Evolutionary conservation across 768 basidiomycete species (phyloP), one percentile per base, ranked within the genome.

Genomic region (Leccinum incarnatum): DNA sequence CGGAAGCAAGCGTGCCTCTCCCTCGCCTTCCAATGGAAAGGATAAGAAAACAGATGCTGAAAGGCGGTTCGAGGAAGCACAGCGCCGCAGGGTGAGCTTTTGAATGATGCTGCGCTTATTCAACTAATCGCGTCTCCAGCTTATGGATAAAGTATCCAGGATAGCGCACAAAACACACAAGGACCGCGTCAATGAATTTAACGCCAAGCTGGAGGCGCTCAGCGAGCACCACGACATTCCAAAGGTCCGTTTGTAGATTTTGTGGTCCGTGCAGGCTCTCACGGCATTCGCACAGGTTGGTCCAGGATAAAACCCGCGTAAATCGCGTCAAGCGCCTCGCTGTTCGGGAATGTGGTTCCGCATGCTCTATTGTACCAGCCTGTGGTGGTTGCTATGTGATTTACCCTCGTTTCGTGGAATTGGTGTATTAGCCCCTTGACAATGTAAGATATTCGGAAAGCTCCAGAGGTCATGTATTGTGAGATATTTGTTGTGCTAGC

Each of bases 171-270:
- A 90, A 77, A 93, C 91, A 6, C 94, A 97, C 76, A 97, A 97
- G 75, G 94, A 97, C 60, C 87, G 94, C 46, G 94, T 97, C 37
- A 86, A 83, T 62, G 93, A 95, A 67, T 93, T 95, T 67, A 97
- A 97, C 69, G 67, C 82, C 25, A 90, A 95, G 70, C 79, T 97
- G 9, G 94, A 95, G 75, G 77, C 83, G 58, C 81, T 95, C 57
- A 91, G 89, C 72, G 93, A 95, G 77, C 94, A 95, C 80, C 91
- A 96, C 73, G 93, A 95, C 72, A 94, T 95, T 67, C 93, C 93
- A 42, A 95, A 95, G 83, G 92, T 87, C 70, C 59, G 76, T 67
- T 51, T 50, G 56, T 49, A 53, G 57, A 59, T 55, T 42, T 57
- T n/a, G 25, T 66, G 66, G 68, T 67, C 63, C 70, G 72, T 73